These are phyloP conservation scores for Aspergillus coremiiformis DNA, from an alignment of 495 filamentous ascomycete species.

Conservation along the genomic window DNA sequence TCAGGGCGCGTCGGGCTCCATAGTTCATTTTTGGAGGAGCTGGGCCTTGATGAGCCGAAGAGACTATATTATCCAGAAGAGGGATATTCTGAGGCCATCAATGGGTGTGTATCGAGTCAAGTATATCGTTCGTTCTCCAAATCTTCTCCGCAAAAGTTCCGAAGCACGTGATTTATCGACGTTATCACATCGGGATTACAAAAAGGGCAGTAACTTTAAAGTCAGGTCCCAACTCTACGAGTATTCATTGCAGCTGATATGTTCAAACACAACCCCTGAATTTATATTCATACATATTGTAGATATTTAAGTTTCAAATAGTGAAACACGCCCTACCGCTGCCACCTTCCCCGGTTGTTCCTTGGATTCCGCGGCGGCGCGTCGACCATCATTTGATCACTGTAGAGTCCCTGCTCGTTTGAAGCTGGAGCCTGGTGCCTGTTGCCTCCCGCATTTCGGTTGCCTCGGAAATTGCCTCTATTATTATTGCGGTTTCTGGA, in stretches of 20 bases:
- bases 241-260: not conserved
- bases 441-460: slow-evolving; percentile 3
- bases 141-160: slow-evolving; percentile 26
- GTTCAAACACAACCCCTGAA: not conserved
- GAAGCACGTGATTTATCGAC: slow-evolving; percentile 27
- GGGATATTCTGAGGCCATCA: not conserved
- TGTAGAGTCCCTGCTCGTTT: slow-evolving; percentile 28
- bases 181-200: slow-evolving; percentile 15
- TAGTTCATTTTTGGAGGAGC: slow-evolving; percentile 24
- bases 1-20: slow-evolving; percentile 27
- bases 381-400: slow-evolving; percentile 42
- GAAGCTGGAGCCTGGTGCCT: slow-evolving; percentile 7
- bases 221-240: too few relatives aligned
- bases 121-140: slow-evolving; percentile 9
- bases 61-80: not conserved
- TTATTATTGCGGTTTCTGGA: slow-evolving; percentile 8
- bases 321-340: slow-evolving; percentile 14
- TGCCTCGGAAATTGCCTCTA: slow-evolving; percentile 8
- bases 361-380: slow-evolving; percentile 21
- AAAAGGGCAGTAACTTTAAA: not conserved
- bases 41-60: not conserved
- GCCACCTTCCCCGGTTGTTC: slow-evolving; percentile 14
- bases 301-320: not conserved
- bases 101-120: not conserved
- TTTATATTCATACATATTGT: not conserved